Base-by-base conservation (phyloP, 345 rosid genomes). In the Geranium rotundifolium region DNA sequence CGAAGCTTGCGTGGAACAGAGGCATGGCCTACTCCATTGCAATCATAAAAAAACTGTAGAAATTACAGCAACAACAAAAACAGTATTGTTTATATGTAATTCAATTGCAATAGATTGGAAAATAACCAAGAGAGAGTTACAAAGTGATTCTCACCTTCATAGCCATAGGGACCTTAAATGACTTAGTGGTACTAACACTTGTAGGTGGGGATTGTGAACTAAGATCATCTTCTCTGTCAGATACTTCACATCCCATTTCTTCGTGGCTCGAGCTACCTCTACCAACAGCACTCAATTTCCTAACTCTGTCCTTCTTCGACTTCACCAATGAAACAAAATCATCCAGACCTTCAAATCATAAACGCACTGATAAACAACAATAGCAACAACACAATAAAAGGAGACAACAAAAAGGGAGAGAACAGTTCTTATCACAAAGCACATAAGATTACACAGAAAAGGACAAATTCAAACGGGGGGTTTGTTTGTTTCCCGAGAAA, bases 1-100 rank as follows among this genome's bases (percentile, higher is more conserved):
- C 98, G 98, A 71, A 89, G 85, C 88, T 85, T 91, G 67, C 98
- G 80, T 19, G 98, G 98, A 67, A 91, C 83, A 67, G 91, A 76
- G 74, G 95, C 82, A 75, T 83, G 90, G 76, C 71, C 81, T 65
- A 82, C 89, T 61, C 80, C 85, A 65, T 76, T 77, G 69, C 64
- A 72, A 69, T 76, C 86, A 65, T 81, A 73, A 61, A 75, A 69
- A 65, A 70, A 66, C 90, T 85, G 73, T 67, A 62, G 29, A 31
- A 31, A 31, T 31, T 31, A 31, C 17, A 59, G 9, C 7, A 54
- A 54, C 16, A 29, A 64, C 2, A 41, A 3, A 15, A 7, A 63
- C 16, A 29, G 63, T 23, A 52, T 63, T 29, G 17, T 37, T 29
- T 17, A 63, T 58, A 14, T 18, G 59, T 17, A 18, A 18, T 12